Evolutionary conservation across 306 rosid genomes (phyloP).

Genomic region (Chamaecrista fasciculata): DNA sequence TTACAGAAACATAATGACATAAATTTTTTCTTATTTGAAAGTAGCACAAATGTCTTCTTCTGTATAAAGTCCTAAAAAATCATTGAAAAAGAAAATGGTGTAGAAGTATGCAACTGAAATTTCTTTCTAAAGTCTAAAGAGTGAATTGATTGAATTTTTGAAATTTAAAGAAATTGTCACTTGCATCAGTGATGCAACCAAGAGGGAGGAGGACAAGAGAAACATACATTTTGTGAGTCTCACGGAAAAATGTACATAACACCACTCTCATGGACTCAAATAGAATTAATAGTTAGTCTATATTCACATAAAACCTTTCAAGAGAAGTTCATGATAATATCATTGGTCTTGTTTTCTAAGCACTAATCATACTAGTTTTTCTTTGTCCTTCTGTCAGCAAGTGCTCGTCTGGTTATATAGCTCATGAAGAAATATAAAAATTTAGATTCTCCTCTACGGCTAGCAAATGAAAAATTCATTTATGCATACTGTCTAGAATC

Average conservation of each 20-base stretch:
- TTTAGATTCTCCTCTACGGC: not conserved
- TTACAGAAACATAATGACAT: not conserved
- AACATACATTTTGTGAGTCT: not conserved
- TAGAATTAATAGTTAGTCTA: not conserved
- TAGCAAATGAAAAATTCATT: not conserved
- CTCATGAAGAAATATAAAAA: not conserved
- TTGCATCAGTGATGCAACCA: not conserved
- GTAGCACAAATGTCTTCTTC: not conserved
- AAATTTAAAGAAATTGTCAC: not conserved
- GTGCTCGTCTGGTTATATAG: not conserved
- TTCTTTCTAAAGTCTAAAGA: not conserved
- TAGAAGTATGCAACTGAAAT: not conserved
- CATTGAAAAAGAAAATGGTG: not conserved
- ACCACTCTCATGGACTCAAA: not conserved
- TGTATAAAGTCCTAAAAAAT: not conserved
- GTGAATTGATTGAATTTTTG: not conserved
- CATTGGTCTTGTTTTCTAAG: not conserved
- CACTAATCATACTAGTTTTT: not conserved
- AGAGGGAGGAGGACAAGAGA: not conserved
- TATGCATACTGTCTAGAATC: not conserved
- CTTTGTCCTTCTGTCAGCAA: not conserved
- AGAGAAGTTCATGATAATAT: not conserved
- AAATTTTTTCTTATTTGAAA: not conserved
- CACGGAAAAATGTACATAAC: not conserved
- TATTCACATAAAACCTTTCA: not conserved